Evolutionary conservation across 2,329 filamentous ascomycete species (phyloP), one percentile per base, ranked within the genome.

Genomic region (Diaporthe citrichinensis): DNA sequence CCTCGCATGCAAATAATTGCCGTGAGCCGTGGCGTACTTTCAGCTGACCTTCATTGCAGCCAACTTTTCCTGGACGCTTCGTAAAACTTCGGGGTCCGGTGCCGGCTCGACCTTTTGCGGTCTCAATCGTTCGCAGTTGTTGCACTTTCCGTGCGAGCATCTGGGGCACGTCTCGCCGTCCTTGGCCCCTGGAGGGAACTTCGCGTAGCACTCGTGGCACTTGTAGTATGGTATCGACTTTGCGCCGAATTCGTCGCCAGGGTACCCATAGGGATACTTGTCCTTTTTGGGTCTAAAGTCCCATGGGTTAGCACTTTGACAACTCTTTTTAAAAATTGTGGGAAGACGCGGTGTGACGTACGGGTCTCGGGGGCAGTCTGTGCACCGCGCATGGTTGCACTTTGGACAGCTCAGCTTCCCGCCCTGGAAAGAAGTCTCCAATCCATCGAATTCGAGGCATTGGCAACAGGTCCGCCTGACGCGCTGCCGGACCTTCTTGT

Each of bases 291-390:
- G 86, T 67, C 91, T 93, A 79, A 34, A 17, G 62, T 39, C 1
- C 1, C 78, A 78, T 78, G 74, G 69, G 69, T 78, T 55, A 79
- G 76, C 23, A 73, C 76, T 59, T 78, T 71, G 49, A 10, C 46
- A 53, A 17, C 25, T 46, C 28, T 36, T 46, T 41, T 39, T 15
- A 23, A 75, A 71, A 8, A 41, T 51, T 36, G 36, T 28, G 15
- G 5, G 15, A 44, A 25, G 34, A 23, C 17, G 34, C 20, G 34
- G 58, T 36, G 55, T 51, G 72, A 92, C 93, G 83, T 90, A 95
- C 89, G 95, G 95, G 80, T 95, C 92, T 79, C 95, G 89, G 39
- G 94, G 94, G 83, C 95, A 97, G 81, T 93, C 93, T 53, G 92
- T 94, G 86, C 95, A 98, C 72, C 94, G 92, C 71, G 88, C 83